phyloP scores from a whole-genome alignment of 176 grass and related monocot species.

The Avena atlantica region DNA sequence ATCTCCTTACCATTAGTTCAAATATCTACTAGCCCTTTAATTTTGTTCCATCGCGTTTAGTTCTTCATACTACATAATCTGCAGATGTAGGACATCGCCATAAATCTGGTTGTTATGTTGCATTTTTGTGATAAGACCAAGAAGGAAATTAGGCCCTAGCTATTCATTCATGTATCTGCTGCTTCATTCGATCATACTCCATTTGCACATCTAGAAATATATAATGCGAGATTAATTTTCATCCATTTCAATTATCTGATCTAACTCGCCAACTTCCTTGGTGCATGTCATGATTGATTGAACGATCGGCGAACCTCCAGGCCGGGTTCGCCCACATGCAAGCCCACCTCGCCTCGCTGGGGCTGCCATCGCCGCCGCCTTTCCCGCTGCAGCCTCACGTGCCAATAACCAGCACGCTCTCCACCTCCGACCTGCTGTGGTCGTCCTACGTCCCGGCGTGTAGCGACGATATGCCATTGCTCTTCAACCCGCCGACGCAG shows the following conservation, averaged over 20 bases:
- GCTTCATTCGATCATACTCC: background rate
- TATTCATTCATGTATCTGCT: background rate
- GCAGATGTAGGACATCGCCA: background rate
- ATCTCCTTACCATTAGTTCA: slow-evolving; percentile 44
- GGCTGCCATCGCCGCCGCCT: background rate
- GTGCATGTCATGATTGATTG: background rate
- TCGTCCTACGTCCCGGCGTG: background rate
- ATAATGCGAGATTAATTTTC: too few relatives aligned
- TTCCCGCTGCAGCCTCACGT: too few relatives aligned
- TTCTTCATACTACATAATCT: too few relatives aligned
- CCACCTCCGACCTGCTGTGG: background rate
- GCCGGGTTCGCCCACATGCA: background rate
- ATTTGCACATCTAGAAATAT: too few relatives aligned
- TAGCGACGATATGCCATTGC: background rate
- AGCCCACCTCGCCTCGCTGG: background rate
- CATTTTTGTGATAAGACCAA: background rate
- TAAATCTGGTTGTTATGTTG: background rate
- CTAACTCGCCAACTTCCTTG: background rate
- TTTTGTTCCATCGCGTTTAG: background rate
- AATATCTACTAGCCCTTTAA: background rate
- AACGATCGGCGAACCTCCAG: background rate
- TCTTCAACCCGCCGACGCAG: background rate
- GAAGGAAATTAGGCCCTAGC: background rate
- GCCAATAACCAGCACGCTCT: background rate
- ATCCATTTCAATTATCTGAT: background rate